A percentile compares a stretch with the other conserved stretches of the same genome.
These are phyloP conservation scores for Clitoria ternatea DNA, from an alignment of 306 rosid species.

Conservation along the genomic window DNA sequence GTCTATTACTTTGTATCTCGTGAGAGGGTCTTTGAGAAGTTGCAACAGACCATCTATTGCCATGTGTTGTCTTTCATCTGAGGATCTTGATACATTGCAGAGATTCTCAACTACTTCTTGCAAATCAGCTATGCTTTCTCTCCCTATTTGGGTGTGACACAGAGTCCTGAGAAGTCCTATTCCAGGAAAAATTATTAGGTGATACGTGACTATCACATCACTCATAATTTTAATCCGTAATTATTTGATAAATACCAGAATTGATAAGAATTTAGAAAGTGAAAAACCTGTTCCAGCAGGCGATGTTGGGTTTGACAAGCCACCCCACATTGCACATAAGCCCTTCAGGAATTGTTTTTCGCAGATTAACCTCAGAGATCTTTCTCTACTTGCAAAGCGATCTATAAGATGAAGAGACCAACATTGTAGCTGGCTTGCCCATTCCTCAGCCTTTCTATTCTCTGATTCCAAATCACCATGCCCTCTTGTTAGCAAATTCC, in stretches of 20 bases:
- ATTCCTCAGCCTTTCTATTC: slow-evolving; percentile 64
- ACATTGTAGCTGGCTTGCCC: slow-evolving; percentile 62
- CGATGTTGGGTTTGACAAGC: slow-evolving; percentile 36
- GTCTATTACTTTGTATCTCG: slow-evolving; percentile 42
- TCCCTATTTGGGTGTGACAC: slow-evolving; percentile 48
- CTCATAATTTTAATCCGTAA: too few species aligned
- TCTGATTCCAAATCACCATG: slow-evolving; percentile 52
- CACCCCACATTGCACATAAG: slow-evolving; percentile 60
- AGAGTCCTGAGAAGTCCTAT: slow-evolving; percentile 51
- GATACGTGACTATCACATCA: too few species aligned
- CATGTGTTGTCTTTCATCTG: slow-evolving; percentile 47
- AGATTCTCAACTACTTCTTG: slow-evolving; percentile 35
- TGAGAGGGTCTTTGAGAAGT: slow-evolving; percentile 55
- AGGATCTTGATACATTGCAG: slow-evolving; percentile 55
- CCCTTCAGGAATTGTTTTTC: slow-evolving; percentile 32
- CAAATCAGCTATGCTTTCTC: slow-evolving; percentile 36
- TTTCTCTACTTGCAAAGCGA: slow-evolving; percentile 51
- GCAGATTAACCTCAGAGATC: slow-evolving; percentile 50
- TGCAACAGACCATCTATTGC: slow-evolving; percentile 55
- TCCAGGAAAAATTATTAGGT: too few species aligned
- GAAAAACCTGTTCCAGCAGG: slow-evolving; percentile 69
- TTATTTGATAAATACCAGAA: too few species aligned
- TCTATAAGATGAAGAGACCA: slow-evolving; percentile 60
- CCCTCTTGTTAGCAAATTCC: slow-evolving; percentile 59
- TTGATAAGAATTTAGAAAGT: too few species aligned